Evolutionary conservation across 2,329 filamentous ascomycete genomes (phyloP).

Genomic region (Alternaria triticimaculans): DNA sequence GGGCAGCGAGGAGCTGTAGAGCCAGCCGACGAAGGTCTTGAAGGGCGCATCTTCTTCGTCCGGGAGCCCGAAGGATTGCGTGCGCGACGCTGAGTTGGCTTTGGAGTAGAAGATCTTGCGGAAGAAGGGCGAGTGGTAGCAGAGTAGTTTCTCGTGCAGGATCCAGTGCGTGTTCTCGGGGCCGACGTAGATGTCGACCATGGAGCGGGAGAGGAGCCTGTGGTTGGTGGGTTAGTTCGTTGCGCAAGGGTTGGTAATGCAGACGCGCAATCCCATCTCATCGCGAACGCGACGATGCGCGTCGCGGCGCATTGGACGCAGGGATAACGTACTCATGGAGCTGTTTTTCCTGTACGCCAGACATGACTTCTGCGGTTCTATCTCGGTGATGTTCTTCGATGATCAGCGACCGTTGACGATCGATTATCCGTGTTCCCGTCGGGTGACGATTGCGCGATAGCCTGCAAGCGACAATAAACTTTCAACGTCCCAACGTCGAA

Average conservation of each 20-base stretch:
- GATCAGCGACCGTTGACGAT: slow-evolving; percentile 8
- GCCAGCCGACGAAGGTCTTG: slow-evolving; percentile 61
- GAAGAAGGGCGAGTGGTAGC: slow-evolving; percentile 62
- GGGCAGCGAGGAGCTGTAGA: slow-evolving; percentile 58
- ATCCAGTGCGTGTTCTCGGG: slow-evolving; percentile 62
- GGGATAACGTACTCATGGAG: slow-evolving; percentile 40
- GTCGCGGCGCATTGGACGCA: neutral
- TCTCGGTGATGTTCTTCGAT: neutral
- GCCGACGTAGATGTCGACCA: slow-evolving; percentile 65
- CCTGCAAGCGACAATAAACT: neutral
- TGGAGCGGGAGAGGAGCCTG: slow-evolving; percentile 61
- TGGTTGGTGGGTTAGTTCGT: neutral
- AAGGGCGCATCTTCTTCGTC: slow-evolving; percentile 61
- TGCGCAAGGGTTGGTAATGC: neutral
- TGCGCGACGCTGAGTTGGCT: slow-evolving; percentile 27
- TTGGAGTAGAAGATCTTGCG: slow-evolving; percentile 58
- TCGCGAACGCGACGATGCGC: neutral
- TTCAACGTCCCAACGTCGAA: neutral
- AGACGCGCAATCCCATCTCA: neutral
- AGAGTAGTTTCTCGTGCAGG: slow-evolving; percentile 63
- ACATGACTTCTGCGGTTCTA: slow-evolving; percentile 24
- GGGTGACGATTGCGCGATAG: neutral
- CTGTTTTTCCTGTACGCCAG: slow-evolving; percentile 37
- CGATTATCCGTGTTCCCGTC: slow-evolving; percentile 7
- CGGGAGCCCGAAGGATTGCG: slow-evolving; percentile 56